Evolutionary conservation across 176 grass and related monocot genomes (phyloP).

Genomic region (Raddia guianensis): DNA sequence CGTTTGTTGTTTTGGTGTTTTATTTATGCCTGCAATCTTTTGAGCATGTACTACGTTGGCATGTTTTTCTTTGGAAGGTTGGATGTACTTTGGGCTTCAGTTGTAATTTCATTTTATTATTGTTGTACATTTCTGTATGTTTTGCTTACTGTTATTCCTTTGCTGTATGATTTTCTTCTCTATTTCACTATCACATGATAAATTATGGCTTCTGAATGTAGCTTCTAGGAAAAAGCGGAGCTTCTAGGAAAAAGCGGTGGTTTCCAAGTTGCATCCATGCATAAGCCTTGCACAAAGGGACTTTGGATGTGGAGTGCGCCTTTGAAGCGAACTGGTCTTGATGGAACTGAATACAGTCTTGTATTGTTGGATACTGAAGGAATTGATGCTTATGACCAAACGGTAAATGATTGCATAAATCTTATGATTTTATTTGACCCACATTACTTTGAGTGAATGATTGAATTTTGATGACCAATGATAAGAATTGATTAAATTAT

Average conservation of each 20-base stretch:
- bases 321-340: constrained; percentile 84
- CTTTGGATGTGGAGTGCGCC: constrained; percentile 98
- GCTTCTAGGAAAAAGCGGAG: too few relatives aligned
- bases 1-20: background rate
- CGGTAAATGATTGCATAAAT: constrained; percentile 31
- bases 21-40: background rate
- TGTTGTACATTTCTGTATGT: background rate
- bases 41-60: background rate
- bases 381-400: constrained; percentile 99
- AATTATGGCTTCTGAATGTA: constrained; percentile 33
- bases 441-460: background rate
- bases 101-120: background rate
- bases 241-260: constrained; percentile 83
- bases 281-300: constrained; percentile 97
- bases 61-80: background rate
- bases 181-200: background rate
- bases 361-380: constrained; percentile 92
- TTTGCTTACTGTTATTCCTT: background rate
- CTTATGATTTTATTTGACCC: constrained; percentile 5
- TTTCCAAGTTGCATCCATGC: constrained; percentile 95
- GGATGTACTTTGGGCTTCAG: background rate
- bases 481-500: background rate
- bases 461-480: constrained; percentile 10
- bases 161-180: background rate
- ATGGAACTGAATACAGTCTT: constrained; percentile 93